Conservation (phyloP, 2,329 filamentous ascomycete species). For the Fusarium temperatum region DNA sequence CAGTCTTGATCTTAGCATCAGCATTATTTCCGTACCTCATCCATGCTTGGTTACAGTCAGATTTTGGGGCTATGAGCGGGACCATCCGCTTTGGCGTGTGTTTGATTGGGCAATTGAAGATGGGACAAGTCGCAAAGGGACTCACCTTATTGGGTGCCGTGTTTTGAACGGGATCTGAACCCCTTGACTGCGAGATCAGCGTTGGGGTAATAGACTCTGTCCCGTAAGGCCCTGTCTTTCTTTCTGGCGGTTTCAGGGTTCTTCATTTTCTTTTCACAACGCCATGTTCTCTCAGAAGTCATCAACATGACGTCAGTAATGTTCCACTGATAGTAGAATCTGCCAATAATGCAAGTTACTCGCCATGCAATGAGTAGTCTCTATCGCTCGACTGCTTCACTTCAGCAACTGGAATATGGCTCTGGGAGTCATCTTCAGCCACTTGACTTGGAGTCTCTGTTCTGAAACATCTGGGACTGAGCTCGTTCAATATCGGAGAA, state of each 20-base stretch:
- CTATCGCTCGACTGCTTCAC: fast-evolving
- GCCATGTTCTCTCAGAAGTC: neutral
- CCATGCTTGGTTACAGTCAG: neutral
- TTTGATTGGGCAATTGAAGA: neutral
- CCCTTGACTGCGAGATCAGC: neutral
- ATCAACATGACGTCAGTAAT: fast-evolving
- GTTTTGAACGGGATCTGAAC: neutral
- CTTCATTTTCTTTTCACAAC: fast-evolving
- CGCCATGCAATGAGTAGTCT: fast-evolving
- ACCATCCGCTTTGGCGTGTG: neutral
- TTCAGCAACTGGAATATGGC: neutral
- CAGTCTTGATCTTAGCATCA: neutral
- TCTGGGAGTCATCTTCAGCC: neutral
- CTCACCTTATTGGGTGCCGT: neutral
- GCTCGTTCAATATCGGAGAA: neutral
- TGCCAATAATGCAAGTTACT: neutral
- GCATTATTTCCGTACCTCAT: neutral
- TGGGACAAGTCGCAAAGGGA: neutral
- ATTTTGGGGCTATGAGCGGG: neutral
- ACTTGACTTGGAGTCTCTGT: neutral
- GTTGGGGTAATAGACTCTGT: fast-evolving
- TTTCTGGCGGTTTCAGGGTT: fast-evolving
- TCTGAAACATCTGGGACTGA: fast-evolving
- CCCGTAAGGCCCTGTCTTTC: fast-evolving
- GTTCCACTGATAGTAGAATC: too few species aligned